These are phyloP conservation scores for Lepiota venenata DNA, from an alignment of 768 basidiomycete genomes.

Conservation along the genomic window DNA sequence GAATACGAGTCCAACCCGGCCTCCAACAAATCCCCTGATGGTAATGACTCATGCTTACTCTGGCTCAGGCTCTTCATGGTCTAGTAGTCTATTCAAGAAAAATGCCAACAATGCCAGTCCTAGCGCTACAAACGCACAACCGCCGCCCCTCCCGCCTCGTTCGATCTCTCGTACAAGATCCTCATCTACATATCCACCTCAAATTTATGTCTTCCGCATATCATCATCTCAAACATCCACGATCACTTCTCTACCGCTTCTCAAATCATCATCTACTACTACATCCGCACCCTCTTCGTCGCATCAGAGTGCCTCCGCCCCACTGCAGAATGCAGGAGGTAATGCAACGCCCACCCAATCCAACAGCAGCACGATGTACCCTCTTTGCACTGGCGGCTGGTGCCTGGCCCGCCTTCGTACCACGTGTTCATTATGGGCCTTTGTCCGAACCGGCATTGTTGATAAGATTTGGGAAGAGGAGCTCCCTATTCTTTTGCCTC, in stretches of 20 bases:
- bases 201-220: conserved; percentile 71
- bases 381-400: conserved; percentile 83
- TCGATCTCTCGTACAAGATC: conserved; percentile 24
- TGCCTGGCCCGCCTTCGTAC: conserved; percentile 78
- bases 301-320: conserved; percentile 15
- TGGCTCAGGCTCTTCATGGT: conserved; percentile 38
- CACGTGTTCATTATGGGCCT: conserved; percentile 91
- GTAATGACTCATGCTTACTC: conserved; percentile 28
- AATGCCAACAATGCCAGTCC: conserved; percentile 13
- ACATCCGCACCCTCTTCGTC: conserved; percentile 15
- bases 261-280: conserved; percentile 27
- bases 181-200: conserved; percentile 31
- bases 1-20: conserved; percentile 22
- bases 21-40: conserved; percentile 31
- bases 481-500: conserved; percentile 33
- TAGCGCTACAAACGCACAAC: conserved; percentile 5
- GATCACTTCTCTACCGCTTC: conserved; percentile 30
- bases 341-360: conserved; percentile 1
- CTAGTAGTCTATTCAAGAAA: conserved; percentile 60
- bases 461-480: conserved; percentile 92
- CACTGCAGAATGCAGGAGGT: not conserved
- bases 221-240: conserved; percentile 28
- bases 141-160: conserved; percentile 30
- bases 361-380: conserved; percentile 58
- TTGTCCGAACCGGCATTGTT: conserved; percentile 75